These are phyloP conservation scores for Nymphaea thermarum DNA, from an alignment of 164 flowering plant genomes.

Conservation along the genomic window DNA sequence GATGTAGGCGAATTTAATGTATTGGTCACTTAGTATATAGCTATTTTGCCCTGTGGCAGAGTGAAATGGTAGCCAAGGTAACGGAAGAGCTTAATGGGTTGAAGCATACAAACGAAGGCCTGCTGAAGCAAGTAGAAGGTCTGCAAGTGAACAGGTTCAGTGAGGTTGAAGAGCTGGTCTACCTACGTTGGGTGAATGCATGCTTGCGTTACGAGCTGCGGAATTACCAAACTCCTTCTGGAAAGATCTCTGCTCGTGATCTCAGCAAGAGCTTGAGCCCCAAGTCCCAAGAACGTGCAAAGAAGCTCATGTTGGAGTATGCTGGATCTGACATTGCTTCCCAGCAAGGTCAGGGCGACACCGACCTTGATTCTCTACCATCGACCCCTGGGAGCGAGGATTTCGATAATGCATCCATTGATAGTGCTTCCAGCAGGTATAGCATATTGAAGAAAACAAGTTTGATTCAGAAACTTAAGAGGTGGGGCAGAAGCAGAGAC, in stretches of 20 bases:
- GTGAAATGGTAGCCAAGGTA: slow-evolving; percentile 61
- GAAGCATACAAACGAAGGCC: slow-evolving; percentile 76
- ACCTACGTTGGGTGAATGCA: slow-evolving; percentile 98
- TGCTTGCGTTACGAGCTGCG: slow-evolving; percentile 86
- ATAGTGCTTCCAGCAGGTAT: slow-evolving; percentile 62
- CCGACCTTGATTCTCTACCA: slow-evolving; percentile 71
- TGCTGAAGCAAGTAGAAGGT: slow-evolving; percentile 89
- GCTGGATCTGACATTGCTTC: slow-evolving; percentile 59
- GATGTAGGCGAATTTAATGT: no score
- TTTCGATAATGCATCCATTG: slow-evolving; percentile 78
- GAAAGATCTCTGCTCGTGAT: slow-evolving; percentile 84
- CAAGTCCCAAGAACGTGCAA: slow-evolving; percentile 79
- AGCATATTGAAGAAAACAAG: slow-evolving; percentile 71
- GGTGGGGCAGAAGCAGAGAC: slow-evolving; percentile 85
- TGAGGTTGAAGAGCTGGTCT: slow-evolving; percentile 96
- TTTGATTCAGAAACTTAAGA: slow-evolving; percentile 82
- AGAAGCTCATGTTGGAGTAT: slow-evolving; percentile 82
- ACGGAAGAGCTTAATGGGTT: slow-evolving; percentile 66
- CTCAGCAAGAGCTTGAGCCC: slow-evolving; percentile 83
- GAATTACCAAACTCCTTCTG: slow-evolving; percentile 72
- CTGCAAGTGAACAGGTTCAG: slow-evolving; percentile 93
- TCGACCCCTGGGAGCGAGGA: slow-evolving; percentile 96
- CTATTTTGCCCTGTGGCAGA: slow-evolving; percentile 27
- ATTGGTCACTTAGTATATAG: no score
- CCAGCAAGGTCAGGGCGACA: slow-evolving; percentile 71